Evolutionary conservation across 2,329 filamentous ascomycete genomes (phyloP), one percentile per base, ranked within the genome.

Genomic region (Verticillium dahliae): DNA sequence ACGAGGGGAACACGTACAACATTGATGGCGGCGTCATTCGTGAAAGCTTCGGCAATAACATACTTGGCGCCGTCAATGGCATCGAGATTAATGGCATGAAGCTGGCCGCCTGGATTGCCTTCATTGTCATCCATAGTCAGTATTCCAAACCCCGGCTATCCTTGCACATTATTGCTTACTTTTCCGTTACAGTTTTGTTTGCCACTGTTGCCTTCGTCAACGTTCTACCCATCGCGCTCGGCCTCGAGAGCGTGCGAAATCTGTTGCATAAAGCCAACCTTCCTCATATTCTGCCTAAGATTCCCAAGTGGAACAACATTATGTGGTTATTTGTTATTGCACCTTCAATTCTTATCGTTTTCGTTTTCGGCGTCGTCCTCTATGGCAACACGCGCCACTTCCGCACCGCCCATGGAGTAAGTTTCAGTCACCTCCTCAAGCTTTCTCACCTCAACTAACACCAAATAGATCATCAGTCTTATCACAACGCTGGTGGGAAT

Each of bases 331-430:
- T 66, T 38, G 58, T 70, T 33, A 63, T 74, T 2, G 64, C 62
- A 0, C 72, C 73, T 1, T 66, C 66, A 0, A 34, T 70, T 2
- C 13, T 72, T 22, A 10, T 69, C 5, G 58, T 71, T 6, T 56
- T 72, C 27, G 52, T 73, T 9, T 71, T 73, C 31, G 72, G 72
- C 15, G 31, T 65, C 14, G 54, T 74, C 7, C 58, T 67, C 1
- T 61, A 62, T 3, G 66, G 71, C 0, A 65, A 65, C 9, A 60
- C 68, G 0, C 60, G 57, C 1, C 69, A 74, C 41, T 72, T 74
- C 62, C 63, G 65, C 9, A 70, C 69, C 4, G 62, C 67, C 2
- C 72, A 75, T 31, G 70, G 67, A 0, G 70, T 74, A 67, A 63
- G 71, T 66, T 34, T 10, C 18, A 11, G 18, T 11, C 9, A 18